Conservation (phyloP, 2,329 filamentous ascomycete genomes). For the Colletotrichum abscissum region DNA sequence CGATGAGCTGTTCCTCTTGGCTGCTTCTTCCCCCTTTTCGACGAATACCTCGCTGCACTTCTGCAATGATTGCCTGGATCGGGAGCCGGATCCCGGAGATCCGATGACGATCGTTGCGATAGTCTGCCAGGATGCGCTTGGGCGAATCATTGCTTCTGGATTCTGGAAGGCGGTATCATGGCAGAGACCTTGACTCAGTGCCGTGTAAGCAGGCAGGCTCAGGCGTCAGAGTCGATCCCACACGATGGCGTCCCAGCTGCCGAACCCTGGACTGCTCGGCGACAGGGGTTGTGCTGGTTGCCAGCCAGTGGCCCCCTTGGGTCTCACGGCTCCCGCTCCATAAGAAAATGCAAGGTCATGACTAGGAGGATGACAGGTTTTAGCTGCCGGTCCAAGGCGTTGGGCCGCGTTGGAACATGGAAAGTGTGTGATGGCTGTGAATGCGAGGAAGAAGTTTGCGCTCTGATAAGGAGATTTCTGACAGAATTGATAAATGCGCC, state of each 20-base stretch:
- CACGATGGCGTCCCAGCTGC: neutral
- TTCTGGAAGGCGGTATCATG: neutral
- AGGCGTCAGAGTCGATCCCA: neutral
- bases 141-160: conserved; percentile 1
- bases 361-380: conserved; percentile 14
- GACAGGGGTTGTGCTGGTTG: neutral
- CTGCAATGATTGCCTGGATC: neutral
- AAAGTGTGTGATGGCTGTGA: neutral
- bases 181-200: conserved; percentile 1
- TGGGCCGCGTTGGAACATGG: neutral
- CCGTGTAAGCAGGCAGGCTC: too few species aligned
- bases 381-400: neutral
- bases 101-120: neutral
- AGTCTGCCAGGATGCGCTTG: neutral
- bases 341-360: conserved; percentile 14
- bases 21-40: neutral
- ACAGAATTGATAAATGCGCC: neutral
- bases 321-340: neutral
- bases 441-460: neutral
- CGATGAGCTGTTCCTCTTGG: neutral
- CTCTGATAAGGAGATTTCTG: neutral
- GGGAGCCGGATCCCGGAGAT: conserved; percentile 1
- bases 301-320: neutral
- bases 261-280: neutral
- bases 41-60: neutral